Percentiles rank a stretch among this genome's conserved stretches.
Evolutionary conservation across 2,329 filamentous ascomycete genomes (phyloP).

Genomic region (Ceratocystis destructans): DNA sequence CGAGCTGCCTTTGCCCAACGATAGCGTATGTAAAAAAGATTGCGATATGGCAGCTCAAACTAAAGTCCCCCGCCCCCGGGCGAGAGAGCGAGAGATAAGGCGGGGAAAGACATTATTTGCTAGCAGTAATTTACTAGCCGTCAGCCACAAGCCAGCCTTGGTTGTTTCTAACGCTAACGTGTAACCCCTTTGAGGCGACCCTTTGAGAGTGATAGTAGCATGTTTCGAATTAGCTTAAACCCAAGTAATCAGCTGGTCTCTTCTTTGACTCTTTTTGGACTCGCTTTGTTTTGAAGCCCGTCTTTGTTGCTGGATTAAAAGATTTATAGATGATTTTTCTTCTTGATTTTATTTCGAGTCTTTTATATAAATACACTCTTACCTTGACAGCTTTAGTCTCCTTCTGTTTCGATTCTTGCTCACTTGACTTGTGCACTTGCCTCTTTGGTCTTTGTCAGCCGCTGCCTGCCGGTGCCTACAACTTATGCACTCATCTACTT

Average conservation of each 20-base stretch:
- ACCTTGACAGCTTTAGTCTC: background rate
- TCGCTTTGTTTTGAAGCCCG: background rate
- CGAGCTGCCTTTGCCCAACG: background rate
- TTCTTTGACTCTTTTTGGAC: background rate
- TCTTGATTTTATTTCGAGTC: background rate
- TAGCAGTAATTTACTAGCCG: background rate
- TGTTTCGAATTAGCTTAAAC: background rate
- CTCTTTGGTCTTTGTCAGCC: constrained; percentile 1
- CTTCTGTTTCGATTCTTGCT: background rate
- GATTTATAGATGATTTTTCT: background rate
- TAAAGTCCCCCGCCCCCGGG: background rate
- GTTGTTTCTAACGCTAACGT: background rate
- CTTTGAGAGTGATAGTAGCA: background rate
- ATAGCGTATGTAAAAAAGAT: background rate
- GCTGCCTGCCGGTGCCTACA: background rate
- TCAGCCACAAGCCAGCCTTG: background rate
- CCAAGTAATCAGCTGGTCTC: background rate
- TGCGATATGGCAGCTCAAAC: background rate
- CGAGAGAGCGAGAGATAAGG: background rate
- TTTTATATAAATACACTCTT: background rate
- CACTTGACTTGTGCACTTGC: background rate
- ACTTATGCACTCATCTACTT: background rate
- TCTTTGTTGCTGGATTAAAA: background rate
- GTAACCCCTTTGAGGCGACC: background rate
- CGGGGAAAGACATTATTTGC: background rate